Base-by-base conservation (phyloP, 2,329 filamentous ascomycete genomes). In the Chaetomium globosum region DNA sequence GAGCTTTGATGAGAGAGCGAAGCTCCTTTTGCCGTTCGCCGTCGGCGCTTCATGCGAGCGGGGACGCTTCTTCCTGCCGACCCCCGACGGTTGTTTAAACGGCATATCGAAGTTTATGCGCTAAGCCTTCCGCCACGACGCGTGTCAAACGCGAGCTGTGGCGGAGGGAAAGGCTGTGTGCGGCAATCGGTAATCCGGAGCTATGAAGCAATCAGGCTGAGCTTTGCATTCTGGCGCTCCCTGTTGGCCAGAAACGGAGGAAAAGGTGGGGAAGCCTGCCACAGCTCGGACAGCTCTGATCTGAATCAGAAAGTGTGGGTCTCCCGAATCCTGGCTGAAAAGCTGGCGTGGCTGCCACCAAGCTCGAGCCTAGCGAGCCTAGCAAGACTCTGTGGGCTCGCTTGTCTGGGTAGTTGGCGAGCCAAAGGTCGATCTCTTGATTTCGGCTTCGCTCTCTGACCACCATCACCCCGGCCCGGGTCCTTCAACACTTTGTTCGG, bases 91-190 rank as follows among this genome's bases (percentile, higher is more conserved):
- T 30, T 30, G 26, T 28, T 53, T 53, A 53, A 28, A 26, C 23
- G 51, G 23, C 51, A 30, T 53, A 53, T 53, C 51, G 51, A 53
- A 28, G 26, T 53, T 53, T 53, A 53, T 53, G 51, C 51, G 19
- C 51, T 13, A 8, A 26, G 26, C 26, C n/a, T 13, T n/a, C 46
- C 4, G 19, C 46, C 46, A 23, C n/a, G 19, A 48, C n/a, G 46
- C 46, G 46, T 48, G 46, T 48, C 39, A 43, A 16, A 43, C 16
- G 19, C n/a, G 39, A 3, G 39, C n/a, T 48, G 46, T n/a, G 19
- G 46, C 46, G n/a, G 46, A 48, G 46, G 46, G n/a, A 48, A 48
- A 48, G 46, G 46, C 46, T 48, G 46, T 23, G 43, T 43, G 36
- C 36, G 36, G 36, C 12, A 48, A 21, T 48, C 43, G 9, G 31